Evolutionary conservation across 2,329 filamentous ascomycete species (phyloP), one percentile per base, ranked within the genome.

Genomic region (Davidsoniella australis): DNA sequence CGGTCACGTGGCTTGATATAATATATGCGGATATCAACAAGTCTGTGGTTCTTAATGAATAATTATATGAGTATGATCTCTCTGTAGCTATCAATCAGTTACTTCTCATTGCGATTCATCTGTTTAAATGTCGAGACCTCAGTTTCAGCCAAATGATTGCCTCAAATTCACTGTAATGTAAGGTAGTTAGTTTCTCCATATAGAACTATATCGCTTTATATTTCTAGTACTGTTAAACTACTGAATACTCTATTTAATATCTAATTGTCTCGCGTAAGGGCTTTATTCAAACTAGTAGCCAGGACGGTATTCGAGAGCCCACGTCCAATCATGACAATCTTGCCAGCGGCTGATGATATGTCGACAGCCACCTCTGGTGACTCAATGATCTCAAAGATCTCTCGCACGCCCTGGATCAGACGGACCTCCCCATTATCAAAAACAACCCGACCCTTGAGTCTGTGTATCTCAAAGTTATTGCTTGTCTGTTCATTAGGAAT

Each of bases 331-430:
- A 82, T 57, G 8, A 82, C 73, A 45, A 82, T 64, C 60, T 82
- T 82, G 18, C 78, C 73, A 37, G 62, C 56, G 23, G 56, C 55
- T 9, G 59, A 53, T 10, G 51, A 50, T 41, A 54, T 56, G 8
- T 56, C 55, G 14, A 52, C 53, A 3, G 47, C 45, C 42, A 60
- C 62, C 8, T 62, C 56, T 4, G 66, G 64, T 6, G 66, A 67
- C 56, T 94, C 86, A 20, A 85, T 75, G 20, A 96, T 82, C 58
- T 98, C 91, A 62, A 96, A 98, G 14, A 96, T 75, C 57, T 95
- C 89, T 48, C 89, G 70, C 1, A 98, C 91, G 2, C 88, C 91
- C 62, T 98, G 91, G 6, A 96, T 71, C 55, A 96, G 76, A 60
- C 85, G 84, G 41, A 78, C 67, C 0, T 69, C 67, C 1, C 85